These are phyloP conservation scores for Aspergillus bombycis DNA, from an alignment of 2,329 filamentous ascomycete species.

Conservation along the genomic window DNA sequence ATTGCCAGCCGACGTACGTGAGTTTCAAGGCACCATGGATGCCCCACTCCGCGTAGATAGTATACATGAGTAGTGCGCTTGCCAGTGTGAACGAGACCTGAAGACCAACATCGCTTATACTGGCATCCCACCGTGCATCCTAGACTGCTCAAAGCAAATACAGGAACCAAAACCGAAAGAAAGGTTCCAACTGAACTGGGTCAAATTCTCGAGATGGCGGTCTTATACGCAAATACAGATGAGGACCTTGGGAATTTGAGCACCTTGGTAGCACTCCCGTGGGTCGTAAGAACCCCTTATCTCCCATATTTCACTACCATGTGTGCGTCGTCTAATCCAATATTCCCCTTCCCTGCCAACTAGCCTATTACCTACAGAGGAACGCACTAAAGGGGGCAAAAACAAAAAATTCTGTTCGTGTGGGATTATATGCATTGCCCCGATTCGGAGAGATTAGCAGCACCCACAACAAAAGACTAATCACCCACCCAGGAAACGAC, in stretches of 20 bases:
- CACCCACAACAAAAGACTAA: neutral
- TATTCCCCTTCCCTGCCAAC: neutral
- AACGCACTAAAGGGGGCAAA: neutral
- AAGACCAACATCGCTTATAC: neutral
- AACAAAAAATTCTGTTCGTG: neutral
- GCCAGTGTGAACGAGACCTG: neutral
- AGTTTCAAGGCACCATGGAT: neutral
- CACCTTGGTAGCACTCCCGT: slow-evolving; percentile 15
- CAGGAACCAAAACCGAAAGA: neutral
- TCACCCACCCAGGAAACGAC: neutral
- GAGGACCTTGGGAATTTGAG: slow-evolving; percentile 16
- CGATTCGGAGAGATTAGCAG: neutral
- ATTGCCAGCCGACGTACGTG: neutral
- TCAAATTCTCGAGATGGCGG: neutral
- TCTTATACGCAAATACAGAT: slow-evolving; percentile 5
- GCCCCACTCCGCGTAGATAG: neutral
- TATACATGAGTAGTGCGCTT: neutral
- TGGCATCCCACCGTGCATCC: no score
- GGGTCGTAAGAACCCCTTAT: neutral
- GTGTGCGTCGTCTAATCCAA: neutral
- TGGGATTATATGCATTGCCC: neutral
- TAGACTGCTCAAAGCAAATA: neutral
- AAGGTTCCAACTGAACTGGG: neutral
- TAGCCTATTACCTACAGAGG: neutral
- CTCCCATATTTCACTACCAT: neutral